Base-by-base conservation (phyloP, 1,284 basidiomycete species). In the Cystobasidium slooffiae region DNA sequence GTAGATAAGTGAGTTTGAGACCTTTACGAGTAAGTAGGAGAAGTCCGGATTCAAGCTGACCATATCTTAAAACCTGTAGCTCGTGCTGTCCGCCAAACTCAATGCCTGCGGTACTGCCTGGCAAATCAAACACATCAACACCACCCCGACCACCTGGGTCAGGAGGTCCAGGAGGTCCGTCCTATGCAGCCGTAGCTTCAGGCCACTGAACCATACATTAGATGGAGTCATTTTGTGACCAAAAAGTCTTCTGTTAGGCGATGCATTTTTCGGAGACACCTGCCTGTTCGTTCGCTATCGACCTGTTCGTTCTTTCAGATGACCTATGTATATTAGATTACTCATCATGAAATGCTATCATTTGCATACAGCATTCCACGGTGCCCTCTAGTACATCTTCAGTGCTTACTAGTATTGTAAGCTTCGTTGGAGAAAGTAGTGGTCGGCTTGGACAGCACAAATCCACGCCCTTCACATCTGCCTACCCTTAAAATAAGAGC, bases 71-170 rank as follows among this genome's bases (percentile, higher is more conserved):
- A 16, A 1, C 16, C 20, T 16, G 20, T 20, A 63, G 61, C 44
- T 66, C 64, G 7, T 66, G 64, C 64, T 66, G 64, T 53, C 64
- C 64, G n/a, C 61, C 61, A 14, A 49, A 47, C 31, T 22, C 61
- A 63, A n/a, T 63, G 7, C 44, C 61, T 16, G 53, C 53, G 1
- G 43, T n/a, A 20, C 16, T 58, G 9, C 46, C 61, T 7, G 31
- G 44, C 61, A 63, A 63, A 20, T n/a, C 37, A 10, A 49, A 18
- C n/a, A 18, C 43, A 8, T 49, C 61, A 20, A 18, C 43, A 8
- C 31, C 61, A 20, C 43, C 46, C 1, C 61, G 61, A 24, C 6
- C 53, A 20, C 6, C 51, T 46, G 65, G 22, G 22, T 9, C 65
- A 14, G 51, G 51, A 6, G 51, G 41, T 1, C 41, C 65, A 7